phyloP scores from a whole-genome alignment of 305 asterid genomes.

The Fraxinus platypoda region DNA sequence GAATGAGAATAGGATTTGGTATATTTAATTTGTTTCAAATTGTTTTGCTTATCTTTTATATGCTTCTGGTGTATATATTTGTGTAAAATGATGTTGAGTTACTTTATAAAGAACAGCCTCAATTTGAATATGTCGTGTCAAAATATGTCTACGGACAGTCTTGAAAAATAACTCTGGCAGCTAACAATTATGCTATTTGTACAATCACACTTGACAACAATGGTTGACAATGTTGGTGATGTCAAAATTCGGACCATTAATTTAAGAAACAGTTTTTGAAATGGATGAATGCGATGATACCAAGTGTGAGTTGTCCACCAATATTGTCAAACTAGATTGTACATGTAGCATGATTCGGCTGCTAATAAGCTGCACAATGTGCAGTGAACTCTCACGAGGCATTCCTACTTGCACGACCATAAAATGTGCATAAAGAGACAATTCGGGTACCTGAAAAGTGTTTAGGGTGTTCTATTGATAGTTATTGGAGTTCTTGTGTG shows the following conservation, averaged over 20 bases:
- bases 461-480: background rate
- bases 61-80: background rate
- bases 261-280: too few relatives aligned
- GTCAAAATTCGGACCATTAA: too few relatives aligned
- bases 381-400: background rate
- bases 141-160: background rate
- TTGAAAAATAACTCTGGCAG: background rate
- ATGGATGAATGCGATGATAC: too few relatives aligned
- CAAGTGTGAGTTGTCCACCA: too few relatives aligned
- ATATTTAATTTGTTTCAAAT: background rate
- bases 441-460: background rate
- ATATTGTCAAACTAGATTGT: too few relatives aligned
- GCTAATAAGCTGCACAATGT: background rate
- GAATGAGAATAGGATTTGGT: constrained; percentile 8
- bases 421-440: background rate
- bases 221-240: too few relatives aligned
- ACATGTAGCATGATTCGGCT: background rate
- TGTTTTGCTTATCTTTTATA: background rate
- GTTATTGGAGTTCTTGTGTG: background rate
- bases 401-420: background rate
- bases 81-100: background rate
- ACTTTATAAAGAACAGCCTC: background rate
- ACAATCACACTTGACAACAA: too few relatives aligned
- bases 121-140: background rate
- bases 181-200: too few relatives aligned